Conservation (phyloP, 495 filamentous ascomycete genomes). For the Penicillium manginii region DNA sequence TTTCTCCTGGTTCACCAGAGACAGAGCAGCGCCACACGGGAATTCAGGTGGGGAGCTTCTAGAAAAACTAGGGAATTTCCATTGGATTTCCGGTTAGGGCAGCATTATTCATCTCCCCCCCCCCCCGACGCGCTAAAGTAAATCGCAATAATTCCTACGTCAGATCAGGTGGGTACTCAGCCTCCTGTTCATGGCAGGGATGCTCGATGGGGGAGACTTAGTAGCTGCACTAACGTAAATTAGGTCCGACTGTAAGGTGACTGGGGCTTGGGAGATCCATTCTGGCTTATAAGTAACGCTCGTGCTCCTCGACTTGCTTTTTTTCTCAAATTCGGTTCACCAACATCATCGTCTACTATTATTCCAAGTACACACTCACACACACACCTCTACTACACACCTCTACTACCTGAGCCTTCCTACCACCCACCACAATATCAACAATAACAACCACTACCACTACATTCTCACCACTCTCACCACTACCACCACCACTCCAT, state of each 20-base stretch:
- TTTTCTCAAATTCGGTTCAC: constrained; percentile 9
- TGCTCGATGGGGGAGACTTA: constrained; percentile 24
- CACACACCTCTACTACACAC: background rate
- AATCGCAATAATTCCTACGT: constrained; percentile 37
- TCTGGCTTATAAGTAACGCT: constrained; percentile 28
- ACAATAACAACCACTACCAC: background rate
- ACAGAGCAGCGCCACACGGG: constrained; percentile 27
- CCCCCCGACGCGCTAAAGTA: constrained; percentile 5
- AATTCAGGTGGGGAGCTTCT: constrained; percentile 41
- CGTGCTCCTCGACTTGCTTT: constrained; percentile 18
- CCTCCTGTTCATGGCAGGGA: constrained; percentile 48
- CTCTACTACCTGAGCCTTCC: background rate
- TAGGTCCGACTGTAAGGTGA: constrained; percentile 26
- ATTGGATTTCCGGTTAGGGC: constrained; percentile 43
- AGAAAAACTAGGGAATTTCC: constrained; percentile 43
- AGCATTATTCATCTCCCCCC: constrained; percentile 22
- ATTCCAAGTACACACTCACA: background rate
- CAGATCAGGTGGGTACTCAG: constrained; percentile 40
- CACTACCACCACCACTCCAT: constrained; percentile 15
- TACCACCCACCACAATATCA: background rate
- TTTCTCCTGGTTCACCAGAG: constrained; percentile 3
- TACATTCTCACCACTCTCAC: background rate
- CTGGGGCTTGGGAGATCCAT: constrained; percentile 15
- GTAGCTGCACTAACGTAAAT: constrained; percentile 23
- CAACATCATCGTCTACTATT: constrained; percentile 5